Conservation (phyloP, 345 rosid genomes). For the Salix viminalis region DNA sequence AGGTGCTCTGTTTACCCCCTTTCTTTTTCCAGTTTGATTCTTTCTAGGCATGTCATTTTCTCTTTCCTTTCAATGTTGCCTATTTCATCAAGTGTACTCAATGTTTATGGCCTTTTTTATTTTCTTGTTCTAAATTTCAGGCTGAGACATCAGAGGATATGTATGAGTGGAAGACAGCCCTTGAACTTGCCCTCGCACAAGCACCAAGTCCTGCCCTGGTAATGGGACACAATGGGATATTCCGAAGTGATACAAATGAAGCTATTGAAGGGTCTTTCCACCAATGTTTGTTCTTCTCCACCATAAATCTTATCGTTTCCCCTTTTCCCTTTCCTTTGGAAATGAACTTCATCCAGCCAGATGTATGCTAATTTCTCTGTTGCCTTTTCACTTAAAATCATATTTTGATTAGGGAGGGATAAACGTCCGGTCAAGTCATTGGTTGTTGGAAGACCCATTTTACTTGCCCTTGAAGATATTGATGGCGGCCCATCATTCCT, state of each 20-base stretch:
- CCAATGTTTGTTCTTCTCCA: constrained; percentile 54
- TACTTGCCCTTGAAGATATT: constrained; percentile 98
- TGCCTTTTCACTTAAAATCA: constrained; percentile 1
- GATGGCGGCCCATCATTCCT: constrained; percentile 99
- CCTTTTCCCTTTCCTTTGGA: background rate
- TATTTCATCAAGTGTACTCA: background rate
- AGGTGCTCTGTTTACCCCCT: constrained; percentile 44
- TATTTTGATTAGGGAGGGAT: constrained; percentile 68
- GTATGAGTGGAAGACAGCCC: constrained; percentile 90
- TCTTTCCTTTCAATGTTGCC: background rate
- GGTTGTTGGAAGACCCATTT: constrained; percentile 98
- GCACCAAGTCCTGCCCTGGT: constrained; percentile 97
- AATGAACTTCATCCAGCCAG: background rate
- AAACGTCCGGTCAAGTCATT: constrained; percentile 84
- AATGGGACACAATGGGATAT: constrained; percentile 92
- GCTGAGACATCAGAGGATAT: constrained; percentile 94
- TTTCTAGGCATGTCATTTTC: constrained; percentile 7
- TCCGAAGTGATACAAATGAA: constrained; percentile 66
- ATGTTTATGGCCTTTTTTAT: background rate
- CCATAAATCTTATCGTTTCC: constrained; percentile 7
- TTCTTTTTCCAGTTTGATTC: background rate
- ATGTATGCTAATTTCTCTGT: constrained; percentile 4
- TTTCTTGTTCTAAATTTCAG: constrained; percentile 34
- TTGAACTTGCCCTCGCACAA: constrained; percentile 87
- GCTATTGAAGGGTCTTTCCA: constrained; percentile 74